These are phyloP conservation scores for Bipolaris gigantea DNA, from an alignment of 2,329 filamentous ascomycete species.

Conservation along the genomic window DNA sequence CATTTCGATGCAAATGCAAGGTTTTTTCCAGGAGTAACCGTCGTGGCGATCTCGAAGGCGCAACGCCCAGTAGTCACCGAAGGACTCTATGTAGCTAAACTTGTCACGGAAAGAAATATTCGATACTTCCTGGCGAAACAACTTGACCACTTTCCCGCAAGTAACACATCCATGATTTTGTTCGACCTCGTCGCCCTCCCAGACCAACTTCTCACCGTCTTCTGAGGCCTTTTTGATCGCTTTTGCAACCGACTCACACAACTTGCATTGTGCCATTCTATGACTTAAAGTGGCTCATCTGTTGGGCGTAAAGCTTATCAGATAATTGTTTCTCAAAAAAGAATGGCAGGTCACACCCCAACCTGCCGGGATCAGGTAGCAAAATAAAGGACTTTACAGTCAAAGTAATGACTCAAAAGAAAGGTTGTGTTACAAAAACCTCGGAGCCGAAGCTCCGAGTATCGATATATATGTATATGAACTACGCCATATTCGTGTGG, in stretches of 20 bases:
- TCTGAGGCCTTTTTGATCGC: background rate
- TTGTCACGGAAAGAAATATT: background rate
- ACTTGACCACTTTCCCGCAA: background rate
- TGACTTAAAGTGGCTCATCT: no score
- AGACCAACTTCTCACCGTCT: background rate
- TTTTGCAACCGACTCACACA: background rate
- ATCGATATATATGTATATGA: no score
- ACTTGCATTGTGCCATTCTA: background rate
- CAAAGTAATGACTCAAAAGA: no score
- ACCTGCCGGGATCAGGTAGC: no score
- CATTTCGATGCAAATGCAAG: background rate
- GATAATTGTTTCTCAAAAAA: no score
- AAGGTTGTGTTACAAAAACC: no score
- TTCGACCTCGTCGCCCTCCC: background rate
- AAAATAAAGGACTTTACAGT: no score
- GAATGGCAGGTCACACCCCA: no score
- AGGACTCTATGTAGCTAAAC: background rate
- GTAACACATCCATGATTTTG: background rate
- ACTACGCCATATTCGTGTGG: no score
- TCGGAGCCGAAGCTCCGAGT: no score
- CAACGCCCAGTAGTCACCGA: background rate
- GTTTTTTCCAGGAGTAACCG: background rate
- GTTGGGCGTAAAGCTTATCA: no score
- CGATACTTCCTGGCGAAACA: background rate
- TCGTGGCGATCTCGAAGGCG: background rate